Percentiles rank a stretch among this genome's conserved stretches.
Conservation (phyloP, 1,139 yeast species). For the Yamadazyma taylorii region DNA sequence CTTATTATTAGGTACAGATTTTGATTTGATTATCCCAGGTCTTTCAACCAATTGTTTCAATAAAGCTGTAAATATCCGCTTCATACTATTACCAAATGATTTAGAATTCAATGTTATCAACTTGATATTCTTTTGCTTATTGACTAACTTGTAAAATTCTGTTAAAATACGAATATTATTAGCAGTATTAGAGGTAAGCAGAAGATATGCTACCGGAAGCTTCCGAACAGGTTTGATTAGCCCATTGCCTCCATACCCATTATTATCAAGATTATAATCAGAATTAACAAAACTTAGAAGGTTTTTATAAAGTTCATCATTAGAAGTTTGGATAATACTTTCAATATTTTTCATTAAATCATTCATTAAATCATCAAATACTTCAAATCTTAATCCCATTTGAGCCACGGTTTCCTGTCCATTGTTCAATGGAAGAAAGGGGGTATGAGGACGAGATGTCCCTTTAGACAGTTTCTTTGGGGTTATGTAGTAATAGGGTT, state of each 20-base stretch:
- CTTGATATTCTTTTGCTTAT: slow-evolving; percentile 19
- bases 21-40: background rate
- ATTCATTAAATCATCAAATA: slow-evolving; percentile 30
- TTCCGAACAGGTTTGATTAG: slow-evolving; percentile 16
- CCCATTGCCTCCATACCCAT: background rate
- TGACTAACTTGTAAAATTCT: slow-evolving; percentile 33
- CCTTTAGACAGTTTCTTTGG: slow-evolving; percentile 9
- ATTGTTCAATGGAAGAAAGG: slow-evolving; percentile 13
- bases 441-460: slow-evolving; percentile 10
- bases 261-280: background rate
- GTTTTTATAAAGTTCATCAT: slow-evolving; percentile 24
- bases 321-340: slow-evolving; percentile 35
- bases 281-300: slow-evolving; percentile 8
- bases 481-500: slow-evolving; percentile 10
- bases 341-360: slow-evolving; percentile 7
- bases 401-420: slow-evolving; percentile 1
- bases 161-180: slow-evolving; percentile 50
- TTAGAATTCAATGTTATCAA: slow-evolving; percentile 43
- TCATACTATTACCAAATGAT: slow-evolving; percentile 38
- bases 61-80: slow-evolving; percentile 38
- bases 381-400: slow-evolving; percentile 30
- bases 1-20: no score
- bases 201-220: slow-evolving; percentile 45
- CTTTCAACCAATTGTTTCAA: slow-evolving; percentile 28
- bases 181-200: slow-evolving; percentile 58